Percentiles rank a stretch among this genome's conserved stretches.
Evolutionary conservation across 2,329 filamentous ascomycete genomes (phyloP).

Genomic region (Zelopaecilomyces penicillatus): DNA sequence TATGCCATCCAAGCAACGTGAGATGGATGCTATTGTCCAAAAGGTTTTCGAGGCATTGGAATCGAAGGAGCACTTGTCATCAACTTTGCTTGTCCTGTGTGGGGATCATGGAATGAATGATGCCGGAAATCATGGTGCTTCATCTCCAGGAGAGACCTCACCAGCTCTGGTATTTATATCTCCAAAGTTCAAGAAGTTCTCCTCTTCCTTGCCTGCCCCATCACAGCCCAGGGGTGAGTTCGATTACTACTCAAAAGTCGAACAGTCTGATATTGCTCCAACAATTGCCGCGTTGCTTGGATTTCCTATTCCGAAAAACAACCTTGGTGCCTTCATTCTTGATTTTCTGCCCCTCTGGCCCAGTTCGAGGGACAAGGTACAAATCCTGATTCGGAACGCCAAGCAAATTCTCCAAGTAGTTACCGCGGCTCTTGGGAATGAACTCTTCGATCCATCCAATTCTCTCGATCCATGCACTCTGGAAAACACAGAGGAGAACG

Average conservation of each 20-base stretch:
- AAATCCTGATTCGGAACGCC: slow-evolving; percentile 70
- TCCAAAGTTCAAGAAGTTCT: slow-evolving; percentile 62
- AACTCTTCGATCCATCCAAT: slow-evolving; percentile 30
- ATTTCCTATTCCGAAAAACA: slow-evolving; percentile 83
- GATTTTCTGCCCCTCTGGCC: slow-evolving; percentile 72
- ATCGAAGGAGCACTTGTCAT: slow-evolving; percentile 58
- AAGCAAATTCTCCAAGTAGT: slow-evolving; percentile 73
- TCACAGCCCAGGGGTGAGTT: slow-evolving; percentile 59
- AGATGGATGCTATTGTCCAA: slow-evolving; percentile 82
- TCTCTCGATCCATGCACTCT: slow-evolving; percentile 29
- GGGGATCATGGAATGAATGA: slow-evolving; percentile 99
- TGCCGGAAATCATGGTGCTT: slow-evolving; percentile 92
- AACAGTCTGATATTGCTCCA: slow-evolving; percentile 90
- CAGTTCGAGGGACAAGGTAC: slow-evolving; percentile 42
- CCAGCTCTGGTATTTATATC: slow-evolving; percentile 87
- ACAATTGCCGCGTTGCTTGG: slow-evolving; percentile 81
- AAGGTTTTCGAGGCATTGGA: slow-evolving; percentile 71
- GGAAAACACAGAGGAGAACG: slow-evolving; percentile 35
- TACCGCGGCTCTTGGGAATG: slow-evolving; percentile 56
- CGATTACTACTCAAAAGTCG: slow-evolving; percentile 74
- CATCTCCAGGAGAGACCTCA: slow-evolving; percentile 87
- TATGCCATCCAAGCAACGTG: slow-evolving; percentile 85
- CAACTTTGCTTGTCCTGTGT: slow-evolving; percentile 75
- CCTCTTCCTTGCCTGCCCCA: slow-evolving; percentile 40
- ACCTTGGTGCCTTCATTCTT: slow-evolving; percentile 75